Percentiles rank a stretch among this genome's conserved stretches.
phyloP scores from a whole-genome alignment of 139 green algal genomes.

The Micractinium conductrix region DNA sequence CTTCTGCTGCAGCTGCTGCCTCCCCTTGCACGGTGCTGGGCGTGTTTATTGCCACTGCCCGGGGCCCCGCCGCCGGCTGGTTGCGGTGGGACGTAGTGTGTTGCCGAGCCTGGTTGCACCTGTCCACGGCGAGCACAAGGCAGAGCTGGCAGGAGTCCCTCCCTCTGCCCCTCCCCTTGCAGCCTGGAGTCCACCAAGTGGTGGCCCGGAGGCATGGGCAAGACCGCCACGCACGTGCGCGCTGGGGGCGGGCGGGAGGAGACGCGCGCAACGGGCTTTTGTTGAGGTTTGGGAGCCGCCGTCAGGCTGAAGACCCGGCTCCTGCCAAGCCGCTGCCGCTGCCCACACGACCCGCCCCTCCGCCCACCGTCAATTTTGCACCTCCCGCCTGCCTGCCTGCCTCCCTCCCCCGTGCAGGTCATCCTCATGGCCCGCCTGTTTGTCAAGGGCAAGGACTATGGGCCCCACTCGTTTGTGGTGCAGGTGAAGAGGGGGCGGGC shows the following conservation, averaged over 20 bases:
- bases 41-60: too few species aligned
- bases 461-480: conserved; percentile 89
- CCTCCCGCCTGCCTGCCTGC: too few species aligned
- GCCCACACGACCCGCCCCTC: too few species aligned
- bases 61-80: too few species aligned
- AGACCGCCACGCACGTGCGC: conserved; percentile 88
- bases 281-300: background rate
- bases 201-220: conserved; percentile 89
- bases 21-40: too few species aligned
- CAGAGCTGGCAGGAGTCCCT: too few species aligned
- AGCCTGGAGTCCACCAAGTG: conserved; percentile 81
- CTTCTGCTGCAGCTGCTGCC: too few species aligned
- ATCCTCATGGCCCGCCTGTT: conserved; percentile 94
- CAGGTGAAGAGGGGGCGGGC: conserved; percentile 25
- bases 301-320: background rate
- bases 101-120: too few species aligned
- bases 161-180: background rate
- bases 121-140: too few species aligned
- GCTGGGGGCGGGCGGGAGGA: background rate
- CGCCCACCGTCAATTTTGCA: too few species aligned
- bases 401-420: background rate
- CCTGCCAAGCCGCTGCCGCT: background rate
- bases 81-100: too few species aligned
- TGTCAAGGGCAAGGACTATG: conserved; percentile 72
- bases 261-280: too few species aligned